phyloP scores from a whole-genome alignment of 441 rosid genomes.

The Eutrema salsugineum region DNA sequence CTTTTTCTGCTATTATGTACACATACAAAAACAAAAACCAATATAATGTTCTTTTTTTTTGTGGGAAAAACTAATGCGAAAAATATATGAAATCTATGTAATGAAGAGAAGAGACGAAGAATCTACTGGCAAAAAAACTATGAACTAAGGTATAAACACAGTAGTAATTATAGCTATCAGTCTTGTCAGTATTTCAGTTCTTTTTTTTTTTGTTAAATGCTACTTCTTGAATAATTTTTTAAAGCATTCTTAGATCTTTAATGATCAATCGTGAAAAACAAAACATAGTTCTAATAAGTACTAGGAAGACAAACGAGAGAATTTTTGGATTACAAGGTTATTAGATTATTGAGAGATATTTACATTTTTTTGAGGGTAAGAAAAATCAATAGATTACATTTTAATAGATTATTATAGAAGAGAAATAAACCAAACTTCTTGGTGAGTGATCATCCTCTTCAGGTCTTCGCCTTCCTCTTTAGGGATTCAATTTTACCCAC shows the following conservation, averaged over 20 bases:
- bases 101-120: background rate
- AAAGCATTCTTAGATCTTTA: background rate
- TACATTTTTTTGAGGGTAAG: slow-evolving; percentile 6
- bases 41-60: no score
- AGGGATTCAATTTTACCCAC: slow-evolving; percentile 47
- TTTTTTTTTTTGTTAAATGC: no score
- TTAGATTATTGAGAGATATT: background rate
- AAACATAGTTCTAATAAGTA: background rate
- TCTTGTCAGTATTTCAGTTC: no score
- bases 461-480: background rate
- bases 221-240: no score
- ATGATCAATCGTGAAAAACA: background rate
- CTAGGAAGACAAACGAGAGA: background rate
- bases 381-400: background rate
- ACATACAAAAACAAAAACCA: no score
- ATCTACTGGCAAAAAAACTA: no score
- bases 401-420: background rate
- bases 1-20: background rate
- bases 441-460: background rate
- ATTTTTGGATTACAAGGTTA: background rate
- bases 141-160: no score
- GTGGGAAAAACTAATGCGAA: background rate
- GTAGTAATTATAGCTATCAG: no score
- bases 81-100: background rate
- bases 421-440: background rate